Evolutionary conservation across 2,329 filamentous ascomycete species (phyloP), one percentile per base, ranked within the genome.

Genomic region (Apiospora saccharicola): DNA sequence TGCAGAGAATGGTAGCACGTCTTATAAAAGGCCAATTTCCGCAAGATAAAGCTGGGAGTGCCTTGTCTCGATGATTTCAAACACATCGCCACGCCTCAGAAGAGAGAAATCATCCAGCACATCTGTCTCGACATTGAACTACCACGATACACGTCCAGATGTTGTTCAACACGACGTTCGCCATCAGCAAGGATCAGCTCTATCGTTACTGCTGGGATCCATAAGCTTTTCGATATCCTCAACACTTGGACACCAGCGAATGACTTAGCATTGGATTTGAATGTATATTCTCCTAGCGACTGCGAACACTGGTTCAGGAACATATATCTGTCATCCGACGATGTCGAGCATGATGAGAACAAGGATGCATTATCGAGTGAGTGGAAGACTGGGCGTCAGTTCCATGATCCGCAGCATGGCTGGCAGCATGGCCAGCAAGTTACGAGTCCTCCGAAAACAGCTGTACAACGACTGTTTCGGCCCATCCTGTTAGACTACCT

Each of bases 91-190:
- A 67, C 71, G 6, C 71, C 22, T 16, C 74, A 74, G 47, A 72
- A 71, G 71, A 77, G 73, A 53, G 53, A 68, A 24, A 70, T 82
- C 12, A 72, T 82, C 72, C 77, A 61, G 46, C 77, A 82, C 57
- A 77, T 83, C 68, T 78, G 70, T 44, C 73, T 82, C 30, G 68
- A 79, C 41, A 53, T 83, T 70, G 75, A 81, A 72, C 69, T 82
- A 2, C 78, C 71, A 70, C 47, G 47, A 49, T 49, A 49, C 22
- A 24, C 6, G 22, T 10, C 47, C 47, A 7, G n/a, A 14, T 30
- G 24, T 7, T 16, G 24, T 3, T 30, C 49, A 4, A 12, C 3
- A 30, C 24, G 4, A 53, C 3, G 13, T 30, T 26, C 10, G 24
- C n/a, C 49, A 24, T 10, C 47, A n/a, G 22, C 12, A 24, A 49